Evolutionary conservation across 164 flowering plant species (phyloP), one percentile per base, ranked within the genome.

Genomic region (Taxillus chinensis): DNA sequence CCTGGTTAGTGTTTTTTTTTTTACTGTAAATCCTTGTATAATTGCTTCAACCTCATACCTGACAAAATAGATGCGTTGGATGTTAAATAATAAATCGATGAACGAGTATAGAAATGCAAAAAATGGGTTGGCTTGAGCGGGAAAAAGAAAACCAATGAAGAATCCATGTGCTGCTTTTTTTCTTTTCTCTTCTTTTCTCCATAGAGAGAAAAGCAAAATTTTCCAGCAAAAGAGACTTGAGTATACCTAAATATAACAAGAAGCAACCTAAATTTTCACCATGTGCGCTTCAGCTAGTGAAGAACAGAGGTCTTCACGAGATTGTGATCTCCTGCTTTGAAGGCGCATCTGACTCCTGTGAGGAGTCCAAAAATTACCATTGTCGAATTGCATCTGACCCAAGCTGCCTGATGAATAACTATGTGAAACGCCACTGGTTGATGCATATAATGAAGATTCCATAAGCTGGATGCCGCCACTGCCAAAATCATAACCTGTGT

Each of bases 261-360:
- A 13, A 58, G 46, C 54, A 51, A 46, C 54, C 76, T 83, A 86
- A 55, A 80, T 79, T 71, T 86, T 86, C 64, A 68, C 79, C 69
- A 76, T 56, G 76, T 89, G 96, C 43, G 84, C 68, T 64, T 90
- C 98, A 45, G 89, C 78, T 27, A 87, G 16, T 5, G 97, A 85
- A 51, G 93, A 84, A 67, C 55, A 79, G 38, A 95, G 96, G 72
- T 95, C 99, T 76, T 95, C 99, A 63, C 97, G 82, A 38, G 99
- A 95, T 63, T 91, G 97, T 64, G 99, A 95, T 74, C 99, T 80
- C 74, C 99, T 71, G 76, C 99, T 95, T 67, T 91, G 97, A 46
- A 95, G 96, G 64, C 78, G 84, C 90, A 80, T 89, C 77, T 90
- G 92, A 73, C 95, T 55, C 75, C 97, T 78, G 71, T 82, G 83